Evolutionary conservation across 306 rosid genomes (phyloP), one percentile per base, ranked within the genome.

Genomic region (Vigna unguiculata): DNA sequence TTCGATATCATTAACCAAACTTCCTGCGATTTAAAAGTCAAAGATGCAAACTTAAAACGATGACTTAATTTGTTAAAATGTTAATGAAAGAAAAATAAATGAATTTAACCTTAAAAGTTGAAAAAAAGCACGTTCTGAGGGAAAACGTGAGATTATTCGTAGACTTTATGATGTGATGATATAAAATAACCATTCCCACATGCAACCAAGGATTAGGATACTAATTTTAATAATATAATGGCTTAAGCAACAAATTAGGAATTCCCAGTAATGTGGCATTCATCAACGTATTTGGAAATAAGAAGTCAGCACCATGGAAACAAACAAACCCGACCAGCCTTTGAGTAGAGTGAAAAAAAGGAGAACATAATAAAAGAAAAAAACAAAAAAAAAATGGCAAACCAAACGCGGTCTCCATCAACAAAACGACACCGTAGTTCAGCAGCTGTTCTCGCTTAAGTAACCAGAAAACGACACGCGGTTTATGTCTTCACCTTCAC

Each of bases 331-430:
- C 34, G 30, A 66, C 80, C 74, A 24, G 45, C 13, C 12, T 9
- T 77, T 77, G 83, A 72, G 76, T 83, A 73, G 80, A 78, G 83
- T 78, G 59, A 59, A 72, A 72, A 77, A 82, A 63, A 70, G 13
- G 66, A 22, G 38, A 38, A 70, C 28, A 10, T 6, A 10, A 22
- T 61, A 61, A 34, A 32, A 32, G 15, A 57, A 63, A 13, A 4
- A 13, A 0, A 4, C 1, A 43, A 5, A 24, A 14, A 14, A 13
- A 17, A 16, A 47, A 3, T 68, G 41, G 19, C 22, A 78, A 61
- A 63, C 59, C 48, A 75, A 47, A 69, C 24, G 21, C 32, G 9
- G 16, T 43, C 65, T 25, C 9, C 43, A 20, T 48, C 38, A 48
- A 19, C 57, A 13, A 72, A 52, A 84, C 85, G 81, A 81, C 87